Evolutionary conservation across 768 basidiomycete species (phyloP).

Genomic region (Imleria badia): DNA sequence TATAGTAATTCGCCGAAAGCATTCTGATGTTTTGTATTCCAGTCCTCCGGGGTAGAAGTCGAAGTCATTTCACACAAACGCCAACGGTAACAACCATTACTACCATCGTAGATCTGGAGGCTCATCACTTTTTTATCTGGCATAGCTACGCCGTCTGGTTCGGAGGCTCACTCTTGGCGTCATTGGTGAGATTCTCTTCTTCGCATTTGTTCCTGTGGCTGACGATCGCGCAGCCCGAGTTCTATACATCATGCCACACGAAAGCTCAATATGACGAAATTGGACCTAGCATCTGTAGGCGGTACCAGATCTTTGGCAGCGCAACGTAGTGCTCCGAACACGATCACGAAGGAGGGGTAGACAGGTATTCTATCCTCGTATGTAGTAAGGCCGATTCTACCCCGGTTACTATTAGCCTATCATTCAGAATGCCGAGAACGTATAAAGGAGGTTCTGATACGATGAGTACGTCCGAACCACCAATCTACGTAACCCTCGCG

Average conservation of each 20-base stretch:
- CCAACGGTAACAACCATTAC: constrained; percentile 60
- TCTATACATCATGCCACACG: constrained; percentile 91
- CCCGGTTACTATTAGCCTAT: not conserved
- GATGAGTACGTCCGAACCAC: not conserved
- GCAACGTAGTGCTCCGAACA: constrained; percentile 51
- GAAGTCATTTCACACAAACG: constrained; percentile 99
- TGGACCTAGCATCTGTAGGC: constrained; percentile 87
- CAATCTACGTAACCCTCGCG: not conserved
- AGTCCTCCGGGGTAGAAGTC: constrained; percentile 97
- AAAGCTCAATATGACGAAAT: constrained; percentile 94
- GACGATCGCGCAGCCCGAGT: constrained; percentile 68
- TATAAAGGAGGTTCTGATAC: not conserved
- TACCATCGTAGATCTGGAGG: not conserved
- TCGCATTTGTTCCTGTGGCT: not conserved
- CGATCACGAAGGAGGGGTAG: not conserved
- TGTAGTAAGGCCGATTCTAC: not conserved
- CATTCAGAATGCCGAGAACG: constrained; percentile 6
- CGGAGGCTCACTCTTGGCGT: constrained; percentile 92
- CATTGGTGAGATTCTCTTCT: constrained; percentile 57
- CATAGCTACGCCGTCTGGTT: constrained; percentile 94
- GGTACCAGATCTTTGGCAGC: constrained; percentile 93
- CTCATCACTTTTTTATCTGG: constrained; percentile 9
- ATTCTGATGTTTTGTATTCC: constrained; percentile 4
- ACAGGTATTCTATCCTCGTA: not conserved
- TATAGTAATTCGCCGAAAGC: not conserved